Evolutionary conservation across 1,284 basidiomycete species (phyloP).

Genomic region (Boletus calvinii): DNA sequence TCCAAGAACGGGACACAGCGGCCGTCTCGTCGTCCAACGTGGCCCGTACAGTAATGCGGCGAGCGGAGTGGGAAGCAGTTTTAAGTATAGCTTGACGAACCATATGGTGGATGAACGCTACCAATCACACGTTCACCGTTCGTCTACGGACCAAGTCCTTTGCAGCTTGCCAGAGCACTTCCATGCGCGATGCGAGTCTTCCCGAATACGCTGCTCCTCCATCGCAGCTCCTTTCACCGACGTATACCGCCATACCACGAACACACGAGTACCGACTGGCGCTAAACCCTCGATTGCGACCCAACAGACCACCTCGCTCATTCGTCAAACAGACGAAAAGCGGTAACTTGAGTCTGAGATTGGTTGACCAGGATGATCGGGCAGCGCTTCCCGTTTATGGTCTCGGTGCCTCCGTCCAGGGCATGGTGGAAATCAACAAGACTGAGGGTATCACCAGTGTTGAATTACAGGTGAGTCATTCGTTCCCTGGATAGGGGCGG

Average conservation of each 20-base stretch:
- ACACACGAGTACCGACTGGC: conserved; percentile 53
- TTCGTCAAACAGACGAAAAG: conserved; percentile 63
- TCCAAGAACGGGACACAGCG: background rate
- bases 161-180: conserved; percentile 21
- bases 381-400: conserved; percentile 57
- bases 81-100: conserved; percentile 35
- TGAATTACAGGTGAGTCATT: conserved; percentile 53
- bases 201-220: conserved; percentile 43
- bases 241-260: conserved; percentile 48
- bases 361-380: conserved; percentile 52
- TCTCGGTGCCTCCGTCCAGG: conserved; percentile 50
- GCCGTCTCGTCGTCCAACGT: conserved; percentile 1
- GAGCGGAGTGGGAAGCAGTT: conserved; percentile 35
- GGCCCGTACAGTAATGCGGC: conserved; percentile 13
- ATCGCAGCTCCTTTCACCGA: conserved; percentile 33
- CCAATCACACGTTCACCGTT: conserved; percentile 27
- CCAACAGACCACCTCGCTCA: conserved; percentile 42
- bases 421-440: conserved; percentile 55
- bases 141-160: background rate
- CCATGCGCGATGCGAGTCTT: conserved; percentile 46
- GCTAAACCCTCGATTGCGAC: conserved; percentile 44
- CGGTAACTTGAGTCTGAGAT: conserved; percentile 50
- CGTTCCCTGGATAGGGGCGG: conserved; percentile 10
- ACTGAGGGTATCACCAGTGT: conserved; percentile 56
- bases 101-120: conserved; percentile 28